Percentiles rank a stretch among this genome's conserved stretches.
Conservation (phyloP, 2,329 filamentous ascomycete species). For the Alternaria triticimaculans region DNA sequence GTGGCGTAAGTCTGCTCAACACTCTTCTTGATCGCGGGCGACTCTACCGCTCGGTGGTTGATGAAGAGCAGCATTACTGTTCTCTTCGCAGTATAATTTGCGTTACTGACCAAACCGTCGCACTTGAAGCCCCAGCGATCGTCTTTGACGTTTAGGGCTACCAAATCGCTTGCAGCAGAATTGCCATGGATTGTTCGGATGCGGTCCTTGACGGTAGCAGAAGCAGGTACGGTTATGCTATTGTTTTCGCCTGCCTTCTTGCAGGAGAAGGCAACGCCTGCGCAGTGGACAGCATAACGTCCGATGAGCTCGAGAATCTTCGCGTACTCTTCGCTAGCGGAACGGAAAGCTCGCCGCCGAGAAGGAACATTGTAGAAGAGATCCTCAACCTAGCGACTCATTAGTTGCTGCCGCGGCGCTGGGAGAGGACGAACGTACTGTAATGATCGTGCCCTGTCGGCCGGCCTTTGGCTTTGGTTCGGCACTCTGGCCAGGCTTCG, state of each 20-base stretch:
- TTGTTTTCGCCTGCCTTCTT: conserved; percentile 94
- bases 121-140: conserved; percentile 84
- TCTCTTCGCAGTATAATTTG: conserved; percentile 92
- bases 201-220: conserved; percentile 76
- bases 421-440: conserved; percentile 57
- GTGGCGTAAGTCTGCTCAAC: conserved; percentile 87
- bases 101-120: conserved; percentile 83
- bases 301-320: conserved; percentile 97
- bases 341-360: conserved; percentile 86
- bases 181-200: conserved; percentile 91
- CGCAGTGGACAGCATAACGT: conserved; percentile 90
- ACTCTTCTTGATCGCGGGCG: conserved; percentile 83
- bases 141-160: conserved; percentile 76
- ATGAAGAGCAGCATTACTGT: conserved; percentile 91
- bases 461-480: conserved; percentile 90
- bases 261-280: conserved; percentile 91
- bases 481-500: conserved; percentile 84
- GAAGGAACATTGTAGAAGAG: conserved; percentile 96
- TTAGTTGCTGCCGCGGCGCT: conserved; percentile 12
- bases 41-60: conserved; percentile 94
- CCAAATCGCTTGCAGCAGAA: conserved; percentile 83
- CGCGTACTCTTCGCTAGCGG: conserved; percentile 91
- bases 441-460: conserved; percentile 89
- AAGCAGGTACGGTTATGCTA: conserved; percentile 74
- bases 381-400: conserved; percentile 72